Evolutionary conservation across 1,139 yeast species (phyloP), one percentile per base, ranked within the genome.

Genomic region (Pichia sp.): DNA sequence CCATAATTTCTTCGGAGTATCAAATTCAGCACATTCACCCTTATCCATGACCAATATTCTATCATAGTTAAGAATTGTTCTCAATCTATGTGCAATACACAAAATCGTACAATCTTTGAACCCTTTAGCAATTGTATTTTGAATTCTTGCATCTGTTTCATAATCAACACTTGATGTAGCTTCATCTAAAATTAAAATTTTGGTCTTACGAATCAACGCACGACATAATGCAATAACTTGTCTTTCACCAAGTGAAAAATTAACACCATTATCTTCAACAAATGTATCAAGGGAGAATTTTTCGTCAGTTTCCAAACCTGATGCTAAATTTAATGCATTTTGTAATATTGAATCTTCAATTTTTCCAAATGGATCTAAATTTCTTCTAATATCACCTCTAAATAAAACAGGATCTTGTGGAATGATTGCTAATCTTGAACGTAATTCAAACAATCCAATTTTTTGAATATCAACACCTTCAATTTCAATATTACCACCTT

Each of bases 141-240:
- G 79, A 43, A 74, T 73, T 53, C 64, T 70, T 13, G 70, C 56
- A 52, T 74, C 79, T 3, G 80, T 74, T 52, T 72, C 76, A 52
- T 71, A 74, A 56, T 74, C 79, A 35, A 74, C 79, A 20, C 76
- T 70, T 1, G 77, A 70, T 0, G 80, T 74, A 15, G 79, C 79
- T 60, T 74, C 79, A 55, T 74, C 79, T 43, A 74, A 57, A 45
- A 74, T 69, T 45, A 74, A 63, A 41, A 74, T 72, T 58, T 70
- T 72, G 24, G 74, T 62, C 41, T 70, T 64, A 37, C 76, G 63
- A 21, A 74, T 75, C 52, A 74, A 64, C 2, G 79, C 75, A 48
- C 80, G 61, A 19, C 78, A 74, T 47, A 74, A 66, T 6, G 79
- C 74, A 46, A 74, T 61, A 47, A 74, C 65, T 55, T 74, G 80